These are phyloP conservation scores for Nannochloropsis granulata DNA, from an alignment of 108 stramenopile species.

Conservation along the genomic window DNA sequence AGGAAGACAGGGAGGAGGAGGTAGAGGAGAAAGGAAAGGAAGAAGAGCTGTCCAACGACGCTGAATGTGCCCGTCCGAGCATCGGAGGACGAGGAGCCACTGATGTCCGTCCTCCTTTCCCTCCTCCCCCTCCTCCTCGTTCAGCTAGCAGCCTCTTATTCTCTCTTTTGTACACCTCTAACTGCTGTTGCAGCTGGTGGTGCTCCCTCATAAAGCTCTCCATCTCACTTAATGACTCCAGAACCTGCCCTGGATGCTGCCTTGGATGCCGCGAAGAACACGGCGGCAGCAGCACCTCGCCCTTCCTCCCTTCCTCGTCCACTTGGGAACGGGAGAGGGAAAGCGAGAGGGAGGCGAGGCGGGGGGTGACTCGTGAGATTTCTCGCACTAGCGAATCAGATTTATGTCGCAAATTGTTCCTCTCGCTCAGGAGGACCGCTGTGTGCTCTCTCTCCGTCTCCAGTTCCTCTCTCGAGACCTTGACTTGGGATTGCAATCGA, in stretches of 20 bases:
- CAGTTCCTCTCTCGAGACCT: not conserved
- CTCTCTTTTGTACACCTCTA: not conserved
- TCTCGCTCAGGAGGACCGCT: not conserved
- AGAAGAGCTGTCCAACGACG: too few relatives aligned
- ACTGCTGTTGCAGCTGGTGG: not conserved
- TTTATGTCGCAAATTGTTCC: not conserved
- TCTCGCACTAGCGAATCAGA: too few relatives aligned
- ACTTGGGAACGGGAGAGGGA: not conserved
- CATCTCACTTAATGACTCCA: not conserved
- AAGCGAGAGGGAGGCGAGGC: not conserved
- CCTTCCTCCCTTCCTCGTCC: not conserved
- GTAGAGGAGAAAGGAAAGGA: too few relatives aligned
- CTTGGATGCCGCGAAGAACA: conserved; percentile 19
- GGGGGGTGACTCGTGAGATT: not conserved
- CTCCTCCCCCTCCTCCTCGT: not conserved
- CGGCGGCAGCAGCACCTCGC: not conserved
- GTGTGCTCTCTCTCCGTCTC: not conserved
- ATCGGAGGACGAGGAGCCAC: not conserved
- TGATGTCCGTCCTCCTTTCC: not conserved
- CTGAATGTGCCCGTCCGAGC: too few relatives aligned
- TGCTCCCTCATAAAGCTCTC: not conserved
- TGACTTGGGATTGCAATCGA: not conserved
- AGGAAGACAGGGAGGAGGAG: too few relatives aligned
- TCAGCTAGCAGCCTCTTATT: not conserved
- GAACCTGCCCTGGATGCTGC: not conserved